phyloP scores from a whole-genome alignment of 805 yeast genomes.

The Starmera amethionina region DNA sequence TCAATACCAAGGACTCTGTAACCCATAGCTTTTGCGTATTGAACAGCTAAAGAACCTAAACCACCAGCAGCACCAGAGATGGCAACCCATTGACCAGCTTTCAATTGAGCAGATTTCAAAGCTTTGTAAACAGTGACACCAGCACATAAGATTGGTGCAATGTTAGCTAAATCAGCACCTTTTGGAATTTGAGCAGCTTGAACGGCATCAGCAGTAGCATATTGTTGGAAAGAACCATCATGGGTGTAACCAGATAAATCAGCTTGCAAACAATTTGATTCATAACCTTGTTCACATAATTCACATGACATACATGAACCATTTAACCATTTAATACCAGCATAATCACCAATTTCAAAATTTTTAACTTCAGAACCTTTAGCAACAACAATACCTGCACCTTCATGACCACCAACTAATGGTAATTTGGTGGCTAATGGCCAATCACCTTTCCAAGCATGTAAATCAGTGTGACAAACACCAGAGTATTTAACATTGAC shows the following conservation, averaged over 20 bases:
- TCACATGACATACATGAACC: conserved; percentile 47
- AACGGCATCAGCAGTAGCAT: conserved; percentile 77
- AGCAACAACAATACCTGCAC: conserved; percentile 49
- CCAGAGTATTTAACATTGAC: conserved; percentile 82
- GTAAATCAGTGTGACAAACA: conserved; percentile 90
- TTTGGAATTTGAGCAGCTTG: conserved; percentile 77
- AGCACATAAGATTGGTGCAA: conserved; percentile 57
- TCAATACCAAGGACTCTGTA: conserved; percentile 46
- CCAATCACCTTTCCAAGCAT: conserved; percentile 89
- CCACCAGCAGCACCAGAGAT: conserved; percentile 58
- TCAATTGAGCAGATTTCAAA: conserved; percentile 37
- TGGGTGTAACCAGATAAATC: conserved; percentile 48
- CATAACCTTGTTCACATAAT: conserved; percentile 35
- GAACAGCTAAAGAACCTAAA: conserved; percentile 47
- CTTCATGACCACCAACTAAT: conserved; percentile 51
- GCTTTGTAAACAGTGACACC: conserved; percentile 58
- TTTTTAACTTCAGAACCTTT: conserved; percentile 38
- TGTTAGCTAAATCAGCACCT: conserved; percentile 61
- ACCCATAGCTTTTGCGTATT: conserved; percentile 53
- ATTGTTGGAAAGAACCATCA: conserved; percentile 78
- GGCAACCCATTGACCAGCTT: conserved; percentile 49
- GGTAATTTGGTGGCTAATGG: conserved; percentile 43
- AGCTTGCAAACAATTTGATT: conserved; percentile 38
- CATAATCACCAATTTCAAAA: conserved; percentile 43
- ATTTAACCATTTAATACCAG: conserved; percentile 51